Conservation (phyloP, 495 filamentous ascomycete genomes). For the Clohesyomyces aquaticus region DNA sequence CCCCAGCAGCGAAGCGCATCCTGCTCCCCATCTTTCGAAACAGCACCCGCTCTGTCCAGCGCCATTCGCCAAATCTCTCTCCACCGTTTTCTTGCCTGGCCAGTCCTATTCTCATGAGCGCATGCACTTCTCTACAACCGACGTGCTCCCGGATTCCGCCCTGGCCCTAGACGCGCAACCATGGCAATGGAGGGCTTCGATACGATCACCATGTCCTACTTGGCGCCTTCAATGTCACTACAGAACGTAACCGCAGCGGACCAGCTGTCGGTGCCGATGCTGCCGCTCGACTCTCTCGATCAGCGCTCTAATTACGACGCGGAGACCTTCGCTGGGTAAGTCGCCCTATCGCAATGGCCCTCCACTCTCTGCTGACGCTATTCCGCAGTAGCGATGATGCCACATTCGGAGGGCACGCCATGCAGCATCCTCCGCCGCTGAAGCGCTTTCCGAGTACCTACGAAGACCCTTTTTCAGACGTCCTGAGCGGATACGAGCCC, state of each 20-base stretch:
- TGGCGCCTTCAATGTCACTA: slow-evolving; percentile 58
- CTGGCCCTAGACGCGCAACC: slow-evolving; percentile 36
- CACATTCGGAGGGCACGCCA: slow-evolving; percentile 28
- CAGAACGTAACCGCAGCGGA: slow-evolving; percentile 57
- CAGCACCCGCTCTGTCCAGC: background rate
- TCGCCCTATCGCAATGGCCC: slow-evolving; percentile 17
- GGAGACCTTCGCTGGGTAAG: slow-evolving; percentile 64
- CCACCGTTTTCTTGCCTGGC: background rate
- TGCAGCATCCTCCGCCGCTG: slow-evolving; percentile 41
- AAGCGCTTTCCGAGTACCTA: slow-evolving; percentile 48
- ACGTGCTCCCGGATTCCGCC: slow-evolving; percentile 33
- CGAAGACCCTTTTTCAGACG: slow-evolving; percentile 52
- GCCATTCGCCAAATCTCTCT: background rate
- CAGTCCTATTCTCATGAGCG: slow-evolving; percentile 29
- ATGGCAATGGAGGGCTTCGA: slow-evolving; percentile 71
- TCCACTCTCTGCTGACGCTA: slow-evolving; percentile 32
- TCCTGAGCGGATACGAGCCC: slow-evolving; percentile 49
- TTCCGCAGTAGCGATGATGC: slow-evolving; percentile 38
- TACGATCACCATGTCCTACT: slow-evolving; percentile 65
- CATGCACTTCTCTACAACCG: slow-evolving; percentile 33
- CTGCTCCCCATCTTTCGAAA: background rate
- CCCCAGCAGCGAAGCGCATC: background rate
- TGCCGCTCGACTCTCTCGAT: slow-evolving; percentile 60
- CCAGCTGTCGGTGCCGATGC: slow-evolving; percentile 56
- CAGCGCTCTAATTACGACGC: slow-evolving; percentile 61